Conservation (phyloP, 345 rosid species). For the Pseudoturritis turrita region DNA sequence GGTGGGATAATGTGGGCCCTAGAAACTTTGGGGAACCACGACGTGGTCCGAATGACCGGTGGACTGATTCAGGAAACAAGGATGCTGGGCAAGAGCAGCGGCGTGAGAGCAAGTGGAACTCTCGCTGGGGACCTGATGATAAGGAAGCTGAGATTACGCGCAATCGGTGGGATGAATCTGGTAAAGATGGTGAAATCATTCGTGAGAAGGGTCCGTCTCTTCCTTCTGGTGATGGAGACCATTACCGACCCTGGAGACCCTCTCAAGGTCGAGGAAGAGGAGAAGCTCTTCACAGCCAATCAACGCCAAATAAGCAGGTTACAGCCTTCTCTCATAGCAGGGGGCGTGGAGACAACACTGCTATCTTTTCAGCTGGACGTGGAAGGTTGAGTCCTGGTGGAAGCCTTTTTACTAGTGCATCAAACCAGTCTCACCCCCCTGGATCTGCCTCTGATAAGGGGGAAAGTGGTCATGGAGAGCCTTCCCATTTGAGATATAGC, state of each 20-base stretch:
- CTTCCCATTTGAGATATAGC: slow-evolving; percentile 51
- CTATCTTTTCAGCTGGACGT: slow-evolving; percentile 58
- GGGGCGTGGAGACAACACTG: slow-evolving; percentile 62
- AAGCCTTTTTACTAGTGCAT: slow-evolving; percentile 31
- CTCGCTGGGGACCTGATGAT: slow-evolving; percentile 94
- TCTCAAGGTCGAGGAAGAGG: slow-evolving; percentile 75
- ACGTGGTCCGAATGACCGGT: slow-evolving; percentile 68
- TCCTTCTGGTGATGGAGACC: slow-evolving; percentile 53
- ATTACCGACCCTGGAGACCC: slow-evolving; percentile 79
- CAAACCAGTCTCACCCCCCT: slow-evolving; percentile 42
- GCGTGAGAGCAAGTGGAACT: slow-evolving; percentile 97
- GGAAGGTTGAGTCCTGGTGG: slow-evolving; percentile 60
- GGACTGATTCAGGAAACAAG: slow-evolving; percentile 75
- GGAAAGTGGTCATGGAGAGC: slow-evolving; percentile 54
- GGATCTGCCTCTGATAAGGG: slow-evolving; percentile 44
- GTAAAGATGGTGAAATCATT: slow-evolving; percentile 61
- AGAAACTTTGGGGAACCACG: slow-evolving; percentile 67
- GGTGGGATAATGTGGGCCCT: slow-evolving; percentile 73
- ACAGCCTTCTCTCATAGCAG: slow-evolving; percentile 56
- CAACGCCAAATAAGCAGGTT: slow-evolving; percentile 59
- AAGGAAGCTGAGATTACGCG: slow-evolving; percentile 53
- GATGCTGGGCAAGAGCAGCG: slow-evolving; percentile 72
- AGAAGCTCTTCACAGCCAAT: slow-evolving; percentile 59
- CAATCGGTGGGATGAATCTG: slow-evolving; percentile 57
- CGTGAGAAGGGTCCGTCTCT: slow-evolving; percentile 55